Conservation (phyloP, 768 basidiomycete genomes). For the Boletellus sp. region DNA sequence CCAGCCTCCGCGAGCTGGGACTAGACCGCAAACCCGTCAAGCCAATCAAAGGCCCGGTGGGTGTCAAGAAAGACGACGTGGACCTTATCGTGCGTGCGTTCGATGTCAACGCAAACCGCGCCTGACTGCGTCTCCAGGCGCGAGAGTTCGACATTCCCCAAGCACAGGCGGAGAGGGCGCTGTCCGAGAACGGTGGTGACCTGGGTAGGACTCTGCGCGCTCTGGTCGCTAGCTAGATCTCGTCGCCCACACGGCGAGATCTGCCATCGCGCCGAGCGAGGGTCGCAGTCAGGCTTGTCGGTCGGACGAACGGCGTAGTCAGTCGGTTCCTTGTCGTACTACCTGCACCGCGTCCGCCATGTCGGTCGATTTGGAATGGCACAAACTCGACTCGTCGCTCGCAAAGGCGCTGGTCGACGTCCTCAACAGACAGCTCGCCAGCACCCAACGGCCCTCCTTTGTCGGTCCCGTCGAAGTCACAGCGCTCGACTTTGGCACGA, state of each 20-base stretch:
- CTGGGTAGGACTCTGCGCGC: slow-evolving; percentile 26
- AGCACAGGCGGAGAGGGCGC: slow-evolving; percentile 29
- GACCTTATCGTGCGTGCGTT: slow-evolving; percentile 24
- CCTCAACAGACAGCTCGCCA: slow-evolving; percentile 76
- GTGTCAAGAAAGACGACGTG: slow-evolving; percentile 28
- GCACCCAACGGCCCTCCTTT: slow-evolving; percentile 80
- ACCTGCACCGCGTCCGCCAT: slow-evolving; percentile 37
- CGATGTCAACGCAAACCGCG: not conserved
- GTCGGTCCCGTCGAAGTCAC: slow-evolving; percentile 89
- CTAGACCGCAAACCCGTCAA: slow-evolving; percentile 52
- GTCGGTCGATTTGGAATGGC: slow-evolving; percentile 97
- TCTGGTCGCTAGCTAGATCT: slow-evolving; percentile 24
- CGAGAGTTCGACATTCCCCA: slow-evolving; percentile 29
- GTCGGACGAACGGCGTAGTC: too few species aligned
- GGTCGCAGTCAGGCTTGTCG: too few species aligned
- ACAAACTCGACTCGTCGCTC: slow-evolving; percentile 69
- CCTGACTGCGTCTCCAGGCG: slow-evolving; percentile 18
- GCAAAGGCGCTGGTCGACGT: slow-evolving; percentile 63
- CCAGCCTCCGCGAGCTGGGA: slow-evolving; percentile 49
- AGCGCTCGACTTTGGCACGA: slow-evolving; percentile 82
- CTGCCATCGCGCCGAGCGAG: too few species aligned
- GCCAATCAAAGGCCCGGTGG: slow-evolving; percentile 29
- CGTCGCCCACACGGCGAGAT: not conserved
- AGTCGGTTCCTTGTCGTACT: too few species aligned
- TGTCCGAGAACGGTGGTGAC: slow-evolving; percentile 29